Evolutionary conservation across 208 protist genomes (phyloP).

Genomic region (Tritrichomonas musculus): DNA sequence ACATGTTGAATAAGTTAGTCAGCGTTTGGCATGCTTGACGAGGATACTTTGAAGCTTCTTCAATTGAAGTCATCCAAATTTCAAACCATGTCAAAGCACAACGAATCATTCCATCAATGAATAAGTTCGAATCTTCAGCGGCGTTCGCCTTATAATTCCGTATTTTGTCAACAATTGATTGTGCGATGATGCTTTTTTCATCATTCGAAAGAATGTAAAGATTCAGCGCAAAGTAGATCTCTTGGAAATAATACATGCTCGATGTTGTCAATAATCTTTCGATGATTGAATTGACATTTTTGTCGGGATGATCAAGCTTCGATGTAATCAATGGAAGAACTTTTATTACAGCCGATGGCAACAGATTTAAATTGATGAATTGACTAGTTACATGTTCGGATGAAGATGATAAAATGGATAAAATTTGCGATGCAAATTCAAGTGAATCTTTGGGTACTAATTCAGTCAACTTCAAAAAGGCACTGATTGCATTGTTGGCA

Average conservation of each 20-base stretch:
- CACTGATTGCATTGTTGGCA: neutral
- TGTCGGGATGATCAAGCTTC: neutral
- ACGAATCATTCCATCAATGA: neutral
- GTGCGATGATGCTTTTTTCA: neutral
- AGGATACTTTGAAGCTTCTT: neutral
- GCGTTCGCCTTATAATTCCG: neutral
- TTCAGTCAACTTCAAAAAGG: neutral
- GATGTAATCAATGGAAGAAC: neutral
- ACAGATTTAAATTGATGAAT: no score
- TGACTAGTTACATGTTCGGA: no score
- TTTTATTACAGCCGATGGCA: no score
- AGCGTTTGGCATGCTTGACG: neutral
- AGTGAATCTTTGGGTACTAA: neutral
- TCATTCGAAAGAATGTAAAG: neutral
- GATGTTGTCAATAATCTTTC: no score
- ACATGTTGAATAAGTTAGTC: neutral
- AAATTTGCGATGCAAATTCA: no score
- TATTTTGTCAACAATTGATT: neutral
- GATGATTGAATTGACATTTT: neutral
- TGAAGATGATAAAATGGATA: no score
- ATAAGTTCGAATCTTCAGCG: neutral
- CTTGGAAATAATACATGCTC: neutral
- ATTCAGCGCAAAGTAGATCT: neutral
- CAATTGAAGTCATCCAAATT: neutral
- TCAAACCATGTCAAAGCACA: neutral